phyloP scores from a whole-genome alignment of 192 early-diverging fungal species.

The Podila horticola region DNA sequence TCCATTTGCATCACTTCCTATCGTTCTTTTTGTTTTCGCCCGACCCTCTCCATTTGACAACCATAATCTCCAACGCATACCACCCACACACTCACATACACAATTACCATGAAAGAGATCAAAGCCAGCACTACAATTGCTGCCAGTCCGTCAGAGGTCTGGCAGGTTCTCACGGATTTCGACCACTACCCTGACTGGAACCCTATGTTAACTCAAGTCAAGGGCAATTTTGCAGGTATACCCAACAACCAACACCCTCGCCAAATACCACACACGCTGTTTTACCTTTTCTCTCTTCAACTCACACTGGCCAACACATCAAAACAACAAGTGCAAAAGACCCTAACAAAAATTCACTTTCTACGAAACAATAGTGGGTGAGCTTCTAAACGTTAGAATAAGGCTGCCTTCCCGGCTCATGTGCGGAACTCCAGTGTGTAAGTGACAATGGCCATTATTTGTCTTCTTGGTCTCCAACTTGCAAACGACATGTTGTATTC shows the following conservation, averaged over 20 bases:
- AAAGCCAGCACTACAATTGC: constrained; percentile 36
- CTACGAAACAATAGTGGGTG: constrained; percentile 8
- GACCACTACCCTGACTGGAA: constrained; percentile 37
- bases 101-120: constrained; percentile 30
- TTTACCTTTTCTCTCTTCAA: background rate
- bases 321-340: background rate
- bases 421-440: constrained; percentile 43
- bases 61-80: background rate
- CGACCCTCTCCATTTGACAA: background rate
- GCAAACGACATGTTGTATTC: background rate
- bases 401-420: constrained; percentile 21
- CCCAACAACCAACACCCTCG: background rate
- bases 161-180: constrained; percentile 41
- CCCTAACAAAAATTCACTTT: background rate
- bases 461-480: background rate
- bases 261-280: background rate
- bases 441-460: background rate
- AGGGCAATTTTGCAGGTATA: constrained; percentile 28
- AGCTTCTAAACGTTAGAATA: constrained; percentile 14
- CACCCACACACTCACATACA: background rate
- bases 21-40: background rate
- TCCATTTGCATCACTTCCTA: too few relatives aligned
- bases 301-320: background rate
- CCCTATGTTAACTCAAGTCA: constrained; percentile 25
- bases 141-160: constrained; percentile 24